phyloP scores from a whole-genome alignment of 768 basidiomycete species.

The Hygrocybe punicea region DNA sequence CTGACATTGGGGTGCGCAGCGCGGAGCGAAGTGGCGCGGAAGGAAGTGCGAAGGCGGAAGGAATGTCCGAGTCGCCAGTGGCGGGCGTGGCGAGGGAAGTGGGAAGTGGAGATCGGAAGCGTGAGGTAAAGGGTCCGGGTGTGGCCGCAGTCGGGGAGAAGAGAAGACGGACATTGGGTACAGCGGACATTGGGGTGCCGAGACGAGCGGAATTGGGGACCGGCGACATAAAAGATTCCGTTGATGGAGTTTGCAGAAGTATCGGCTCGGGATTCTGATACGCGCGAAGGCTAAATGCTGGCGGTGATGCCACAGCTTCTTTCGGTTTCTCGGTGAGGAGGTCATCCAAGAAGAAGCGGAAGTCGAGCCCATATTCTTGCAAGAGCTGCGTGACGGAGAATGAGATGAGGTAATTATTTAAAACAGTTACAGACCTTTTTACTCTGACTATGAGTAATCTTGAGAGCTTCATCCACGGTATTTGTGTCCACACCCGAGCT shows the following conservation, averaged over 20 bases:
- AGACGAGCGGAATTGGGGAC: slow-evolving; percentile 14
- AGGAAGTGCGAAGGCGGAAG: not conserved
- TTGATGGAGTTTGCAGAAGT: slow-evolving; percentile 11
- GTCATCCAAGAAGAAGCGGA: slow-evolving; percentile 85
- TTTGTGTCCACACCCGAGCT: slow-evolving; percentile 69
- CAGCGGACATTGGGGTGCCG: slow-evolving; percentile 11
- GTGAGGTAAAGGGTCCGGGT: slow-evolving; percentile 3
- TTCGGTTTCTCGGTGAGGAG: slow-evolving; percentile 55
- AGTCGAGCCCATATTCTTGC: slow-evolving; percentile 92
- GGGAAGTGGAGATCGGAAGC: slow-evolving; percentile 2
- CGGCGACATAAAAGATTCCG: slow-evolving; percentile 6
- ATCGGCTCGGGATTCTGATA: slow-evolving; percentile 20
- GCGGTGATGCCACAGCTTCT: slow-evolving; percentile 25
- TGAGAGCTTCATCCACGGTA: slow-evolving; percentile 73
- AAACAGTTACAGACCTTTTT: slow-evolving; percentile 58
- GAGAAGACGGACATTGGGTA: slow-evolving; percentile 3
- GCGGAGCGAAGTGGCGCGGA: not conserved
- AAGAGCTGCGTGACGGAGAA: slow-evolving; percentile 52
- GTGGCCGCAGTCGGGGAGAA: slow-evolving; percentile 8
- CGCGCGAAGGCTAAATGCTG: slow-evolving; percentile 31
- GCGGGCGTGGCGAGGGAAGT: not conserved
- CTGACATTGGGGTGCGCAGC: slow-evolving; percentile 9
- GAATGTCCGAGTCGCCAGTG: not conserved
- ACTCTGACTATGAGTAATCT: slow-evolving; percentile 76
- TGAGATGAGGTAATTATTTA: not conserved